Evolutionary conservation across 352 stramenopile species (phyloP).

Genomic region (Globisporangium nagaii): DNA sequence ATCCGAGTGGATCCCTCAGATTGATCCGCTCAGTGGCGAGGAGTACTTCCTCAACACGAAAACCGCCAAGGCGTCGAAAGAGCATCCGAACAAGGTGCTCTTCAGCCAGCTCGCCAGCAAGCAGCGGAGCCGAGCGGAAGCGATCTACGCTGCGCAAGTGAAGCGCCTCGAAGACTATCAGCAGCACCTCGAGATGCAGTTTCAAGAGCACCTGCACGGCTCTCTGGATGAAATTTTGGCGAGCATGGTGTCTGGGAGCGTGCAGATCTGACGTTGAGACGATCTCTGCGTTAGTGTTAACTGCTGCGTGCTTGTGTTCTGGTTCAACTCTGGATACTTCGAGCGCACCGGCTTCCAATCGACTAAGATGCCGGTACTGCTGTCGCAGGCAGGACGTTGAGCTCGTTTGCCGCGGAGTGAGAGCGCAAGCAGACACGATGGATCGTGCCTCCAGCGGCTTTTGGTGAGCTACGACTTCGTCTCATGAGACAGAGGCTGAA

Average conservation of each 20-base stretch:
- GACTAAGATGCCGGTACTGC: too few species aligned
- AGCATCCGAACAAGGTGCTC: constrained; percentile 31
- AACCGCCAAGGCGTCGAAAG: constrained; percentile 19
- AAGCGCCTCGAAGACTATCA: constrained; percentile 20
- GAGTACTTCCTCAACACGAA: constrained; percentile 38
- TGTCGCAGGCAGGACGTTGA: too few species aligned
- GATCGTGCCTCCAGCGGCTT: too few species aligned
- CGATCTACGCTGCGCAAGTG: constrained; percentile 15
- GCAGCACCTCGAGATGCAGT: constrained; percentile 12
- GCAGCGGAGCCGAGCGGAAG: constrained; percentile 19
- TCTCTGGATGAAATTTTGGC: constrained; percentile 11
- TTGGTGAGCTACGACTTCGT: not conserved
- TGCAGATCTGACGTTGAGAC: not conserved
- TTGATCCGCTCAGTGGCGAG: constrained; percentile 26
- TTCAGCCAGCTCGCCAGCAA: constrained; percentile 26
- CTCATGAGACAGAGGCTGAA: not conserved
- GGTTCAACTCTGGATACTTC: constrained; percentile 3
- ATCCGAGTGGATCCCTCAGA: constrained; percentile 38
- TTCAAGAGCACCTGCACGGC: not conserved
- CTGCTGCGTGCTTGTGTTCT: not conserved
- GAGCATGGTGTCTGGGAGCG: constrained; percentile 4
- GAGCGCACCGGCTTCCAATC: not conserved
- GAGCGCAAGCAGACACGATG: too few species aligned
- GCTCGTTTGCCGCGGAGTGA: not conserved
- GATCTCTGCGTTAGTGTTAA: too few species aligned